These are phyloP conservation scores for Lactarius trivialis DNA, from an alignment of 768 basidiomycete genomes.

Conservation along the genomic window DNA sequence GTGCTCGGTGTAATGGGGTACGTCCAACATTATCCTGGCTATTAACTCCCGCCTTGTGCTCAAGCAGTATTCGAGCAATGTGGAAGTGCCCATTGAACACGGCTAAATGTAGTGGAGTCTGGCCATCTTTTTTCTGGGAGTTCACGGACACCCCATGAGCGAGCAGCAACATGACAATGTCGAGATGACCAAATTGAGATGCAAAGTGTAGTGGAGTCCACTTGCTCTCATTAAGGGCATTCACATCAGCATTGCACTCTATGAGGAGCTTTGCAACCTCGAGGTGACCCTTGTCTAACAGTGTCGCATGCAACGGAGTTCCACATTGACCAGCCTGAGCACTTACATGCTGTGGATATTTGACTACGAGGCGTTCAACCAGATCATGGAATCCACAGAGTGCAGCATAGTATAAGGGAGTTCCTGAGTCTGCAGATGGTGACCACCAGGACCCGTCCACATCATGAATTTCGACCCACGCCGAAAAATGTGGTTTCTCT, in stretches of 20 bases:
- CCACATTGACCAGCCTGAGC: background rate
- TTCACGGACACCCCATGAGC: too few species aligned
- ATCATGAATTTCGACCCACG: too few species aligned
- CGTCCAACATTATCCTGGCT: too few species aligned
- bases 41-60: background rate
- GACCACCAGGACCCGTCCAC: too few species aligned
- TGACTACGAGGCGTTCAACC: background rate
- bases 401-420: background rate
- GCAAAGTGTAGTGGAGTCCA: background rate
- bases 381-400: background rate
- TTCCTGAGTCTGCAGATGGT: too few species aligned
- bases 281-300: background rate
- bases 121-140: background rate
- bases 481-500: background rate
- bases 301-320: background rate
- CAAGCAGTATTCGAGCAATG: background rate
- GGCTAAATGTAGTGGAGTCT: background rate
- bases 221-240: background rate
- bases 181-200: rapidly evolving
- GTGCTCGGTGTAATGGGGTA: too few species aligned
- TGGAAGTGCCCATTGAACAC: too few species aligned
- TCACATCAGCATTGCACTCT: background rate
- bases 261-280: background rate
- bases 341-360: background rate
- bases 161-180: background rate